Evolutionary conservation across 495 filamentous ascomycete species (phyloP), one percentile per base, ranked within the genome.

Genomic region (Podospora didyma): DNA sequence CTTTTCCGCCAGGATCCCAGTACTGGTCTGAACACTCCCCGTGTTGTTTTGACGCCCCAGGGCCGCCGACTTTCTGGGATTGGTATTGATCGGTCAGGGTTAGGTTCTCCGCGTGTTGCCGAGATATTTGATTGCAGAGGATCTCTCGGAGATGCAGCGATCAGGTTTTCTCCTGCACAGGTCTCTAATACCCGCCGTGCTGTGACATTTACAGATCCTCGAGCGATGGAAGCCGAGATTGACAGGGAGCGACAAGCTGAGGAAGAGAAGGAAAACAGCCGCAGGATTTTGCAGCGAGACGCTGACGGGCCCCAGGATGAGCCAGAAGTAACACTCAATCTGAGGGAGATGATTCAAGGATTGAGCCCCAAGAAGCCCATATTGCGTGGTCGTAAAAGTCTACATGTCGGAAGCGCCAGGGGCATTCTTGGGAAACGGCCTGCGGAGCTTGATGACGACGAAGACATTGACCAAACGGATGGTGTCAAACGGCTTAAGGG

Each of bases 351-450:
- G 84, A 92, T 92, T 41, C 80, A 86, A 53, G 87, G 82, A 47
- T 75, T 92, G 45, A 89, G 83, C 14, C 89, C 89, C 2, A 90
- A 90, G 74, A 90, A 90, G 68, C 83, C 79, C 53, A 78, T 76
- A 23, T 51, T 89, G 1, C 82, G 80, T 22, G 82, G 81, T 20
- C 85, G 88, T 20, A 92, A 92, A 69, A 92, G 89, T 64, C 73
- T 92, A 24, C 83, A 86, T 62, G 83, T 89, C 17, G 88, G 88
- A 41, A 87, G 87, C 62, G 88, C 87, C 11, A 85, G 78, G 46
- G 89, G 88, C 3, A 68, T 92, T 34, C 75, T 92, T 7, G 89
- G 89, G 7, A 92, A 91, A 62, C 77, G 89, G 20, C 88, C 88
- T 5, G 73, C 73, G 7, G 89, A 92, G 64, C 78, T 90, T 46